Evolutionary conservation across 2,329 filamentous ascomycete species (phyloP), one percentile per base, ranked within the genome.

Genomic region (Penicillium sp.): DNA sequence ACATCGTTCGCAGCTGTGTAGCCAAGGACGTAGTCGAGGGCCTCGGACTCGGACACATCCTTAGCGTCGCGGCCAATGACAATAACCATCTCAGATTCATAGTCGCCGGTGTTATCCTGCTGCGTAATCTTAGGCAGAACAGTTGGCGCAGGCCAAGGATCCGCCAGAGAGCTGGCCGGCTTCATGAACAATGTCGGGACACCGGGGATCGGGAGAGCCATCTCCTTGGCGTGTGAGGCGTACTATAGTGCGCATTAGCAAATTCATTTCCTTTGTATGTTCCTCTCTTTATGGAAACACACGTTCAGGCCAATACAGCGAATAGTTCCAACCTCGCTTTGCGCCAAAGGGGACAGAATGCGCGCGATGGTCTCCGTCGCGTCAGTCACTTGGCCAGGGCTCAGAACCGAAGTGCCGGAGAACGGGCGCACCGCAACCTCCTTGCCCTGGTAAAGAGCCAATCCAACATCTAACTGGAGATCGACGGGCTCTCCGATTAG

Each of bases 1-100:
- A 88, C 80, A 65, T 88, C 85, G 71, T 88, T 88, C 64, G 80
- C 79, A 22, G 80, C 79, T 0, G 83, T 85, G 67, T 88, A 88
- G 29, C 85, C 85, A 2, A 88, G 79, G 5, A 88, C 78, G 63
- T 87, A 85, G 60, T 81, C 77, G 49, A 84, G 66, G 5, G 84
- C 83, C 29, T 86, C 78, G 0, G 74, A 76, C 61, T 85, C 82
- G 44, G 77, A 73, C 10, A 85, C 82, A 60, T 86, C 83, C 63
- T 80, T 81, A 38, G 75, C 75, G 34, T 75, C 78, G 69, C 71
- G 76, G 32, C 81, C 81, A 42, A 86, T 79, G 13, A 86, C 76
- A 31, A 85, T 78, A 13, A 79, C 82, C 49, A 86, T 76, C 70
- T 86, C 83, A 3, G 81, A 80, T 68, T 85, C 82, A 67, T 84